phyloP scores from a whole-genome alignment of 148 eudicot species.

The Euryodendron excelsum region DNA sequence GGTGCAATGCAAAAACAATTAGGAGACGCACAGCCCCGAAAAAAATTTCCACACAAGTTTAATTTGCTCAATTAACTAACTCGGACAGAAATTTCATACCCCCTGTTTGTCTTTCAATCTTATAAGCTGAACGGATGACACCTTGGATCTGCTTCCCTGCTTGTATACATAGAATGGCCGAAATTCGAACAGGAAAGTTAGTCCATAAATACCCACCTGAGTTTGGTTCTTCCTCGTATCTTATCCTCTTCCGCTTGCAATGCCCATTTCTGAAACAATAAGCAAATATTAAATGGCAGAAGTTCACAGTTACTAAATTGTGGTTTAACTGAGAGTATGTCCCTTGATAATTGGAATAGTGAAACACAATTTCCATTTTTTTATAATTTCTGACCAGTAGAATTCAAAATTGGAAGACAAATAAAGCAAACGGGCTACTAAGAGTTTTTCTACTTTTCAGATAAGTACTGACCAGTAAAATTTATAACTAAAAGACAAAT shows the following conservation, averaged over 20 bases:
- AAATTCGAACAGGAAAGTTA: background rate
- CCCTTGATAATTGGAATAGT: too few relatives aligned
- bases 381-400: too few relatives aligned
- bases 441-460: background rate
- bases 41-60: background rate
- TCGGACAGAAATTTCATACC: constrained; percentile 38
- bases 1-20: constrained; percentile 13
- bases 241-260: constrained; percentile 68
- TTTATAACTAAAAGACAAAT: background rate
- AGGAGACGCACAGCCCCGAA: background rate
- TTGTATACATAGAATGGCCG: constrained; percentile 41
- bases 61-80: background rate
- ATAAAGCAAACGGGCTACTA: background rate
- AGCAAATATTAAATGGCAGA: background rate
- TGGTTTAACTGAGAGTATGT: too few relatives aligned
- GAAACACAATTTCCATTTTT: too few relatives aligned
- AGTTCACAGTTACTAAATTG: background rate
- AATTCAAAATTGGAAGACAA: background rate
- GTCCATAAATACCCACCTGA: constrained; percentile 46
- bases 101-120: constrained; percentile 79
- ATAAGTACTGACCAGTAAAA: background rate
- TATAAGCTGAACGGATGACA: constrained; percentile 64
- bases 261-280: constrained; percentile 51
- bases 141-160: constrained; percentile 84
- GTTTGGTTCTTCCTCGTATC: constrained; percentile 72